Conservation (phyloP, 768 basidiomycete genomes). For the Russula earlei region DNA sequence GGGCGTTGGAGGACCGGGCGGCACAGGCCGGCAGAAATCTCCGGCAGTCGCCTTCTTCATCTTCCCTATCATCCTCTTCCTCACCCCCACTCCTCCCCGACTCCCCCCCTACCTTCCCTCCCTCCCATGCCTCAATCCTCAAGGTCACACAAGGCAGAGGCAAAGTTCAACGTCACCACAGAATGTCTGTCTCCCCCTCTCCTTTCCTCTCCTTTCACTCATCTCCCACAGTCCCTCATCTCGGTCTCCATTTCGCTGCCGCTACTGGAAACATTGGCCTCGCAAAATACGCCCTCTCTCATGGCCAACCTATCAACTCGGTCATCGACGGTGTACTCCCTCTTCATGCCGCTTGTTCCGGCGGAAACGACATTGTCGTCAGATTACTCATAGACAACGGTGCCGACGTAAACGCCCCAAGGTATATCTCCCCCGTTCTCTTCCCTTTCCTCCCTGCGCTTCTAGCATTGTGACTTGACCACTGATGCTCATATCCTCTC, state of each 20-base stretch:
- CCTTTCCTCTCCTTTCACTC: neutral
- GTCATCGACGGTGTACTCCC: conserved; percentile 96
- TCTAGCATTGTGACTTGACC: no score
- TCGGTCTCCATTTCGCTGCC: conserved; percentile 69
- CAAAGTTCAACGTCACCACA: conserved; percentile 44
- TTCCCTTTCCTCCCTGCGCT: neutral
- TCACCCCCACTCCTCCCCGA: no score
- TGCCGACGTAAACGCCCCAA: conserved; percentile 96
- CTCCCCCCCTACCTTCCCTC: neutral
- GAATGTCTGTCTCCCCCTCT: conserved; percentile 34
- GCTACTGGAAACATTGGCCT: conserved; percentile 85
- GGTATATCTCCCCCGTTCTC: conserved; percentile 39
- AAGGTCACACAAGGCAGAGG: conserved; percentile 33
- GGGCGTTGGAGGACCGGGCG: neutral
- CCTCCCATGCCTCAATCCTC: conserved; percentile 30
- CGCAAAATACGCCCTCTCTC: conserved; percentile 83
- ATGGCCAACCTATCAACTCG: conserved; percentile 94
- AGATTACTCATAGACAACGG: conserved; percentile 83
- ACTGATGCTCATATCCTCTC: neutral
- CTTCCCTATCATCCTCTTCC: neutral
- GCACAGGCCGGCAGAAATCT: conserved; percentile 1
- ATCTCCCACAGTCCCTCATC: conserved; percentile 51
- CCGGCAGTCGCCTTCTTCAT: neutral
- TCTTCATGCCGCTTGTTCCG: conserved; percentile 88
- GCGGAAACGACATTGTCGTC: conserved; percentile 83